Evolutionary conservation across 805 yeast species (phyloP), one percentile per base, ranked within the genome.

Genomic region (Yamadazyma philogaea): DNA sequence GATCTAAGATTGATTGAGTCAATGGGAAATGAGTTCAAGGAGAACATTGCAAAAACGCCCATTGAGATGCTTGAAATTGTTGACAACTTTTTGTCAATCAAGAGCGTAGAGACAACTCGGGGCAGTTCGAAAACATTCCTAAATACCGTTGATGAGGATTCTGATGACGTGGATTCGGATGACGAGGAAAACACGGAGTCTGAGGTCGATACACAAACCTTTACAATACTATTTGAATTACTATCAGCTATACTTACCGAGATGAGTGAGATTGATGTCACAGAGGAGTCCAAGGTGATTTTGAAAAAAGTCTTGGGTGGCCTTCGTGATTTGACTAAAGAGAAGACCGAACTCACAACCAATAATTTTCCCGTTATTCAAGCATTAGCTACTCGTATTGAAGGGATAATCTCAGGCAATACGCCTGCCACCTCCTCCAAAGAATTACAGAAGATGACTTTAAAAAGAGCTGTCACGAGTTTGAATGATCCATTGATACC

Each of bases 401-500:
- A 50, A 3, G 24, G 41, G 2, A 32, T 68, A 2, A 39, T 70
- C 16, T 47, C 57, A 6, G 68, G 67, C 1, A 64, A 62, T 4
- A 17, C 37, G 7, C 51, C 57, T 2, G 51, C 54, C 1, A 39
- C 42, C 2, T 48, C 55, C 7, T 50, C 47, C 10, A 44, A 46
- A 32, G 69, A 66, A 8, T 43, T 56, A 6, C 76, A 81, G 36
- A 59, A 59, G 20, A 64, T 63, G 18, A 47, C 61, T 0, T 62
- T 84, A 36, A 72, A 75, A 12, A 68, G 77, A 24, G 96, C 96
- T 0, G 63, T 87, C 28, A 66, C 75, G 1, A 78, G 81, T 45
- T 60, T 93, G 33, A 80, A 79, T 43, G 96, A 90, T 60, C 85
- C 90, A 0, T 63, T 84, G 33, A 82, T 86, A 3, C 96, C 98